phyloP scores from a whole-genome alignment of 768 basidiomycete genomes.

The Naganishia friedmannii region DNA sequence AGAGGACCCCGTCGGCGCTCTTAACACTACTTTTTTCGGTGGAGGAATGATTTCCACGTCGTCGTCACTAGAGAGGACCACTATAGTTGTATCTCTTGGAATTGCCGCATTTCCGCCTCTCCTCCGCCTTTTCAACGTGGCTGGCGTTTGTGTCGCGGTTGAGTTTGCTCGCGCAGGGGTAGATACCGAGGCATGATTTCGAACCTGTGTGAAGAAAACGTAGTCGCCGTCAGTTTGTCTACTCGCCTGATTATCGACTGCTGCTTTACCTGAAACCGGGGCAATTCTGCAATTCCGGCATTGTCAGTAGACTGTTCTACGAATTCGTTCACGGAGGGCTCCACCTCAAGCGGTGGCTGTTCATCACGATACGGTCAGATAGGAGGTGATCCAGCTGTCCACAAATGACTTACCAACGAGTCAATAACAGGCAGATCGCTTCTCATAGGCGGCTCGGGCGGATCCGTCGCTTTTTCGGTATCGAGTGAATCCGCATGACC shows the following conservation, averaged over 20 bases:
- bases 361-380: not conserved
- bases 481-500: not conserved
- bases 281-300: not conserved
- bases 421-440: not conserved
- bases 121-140: not conserved
- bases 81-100: not conserved
- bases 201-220: not conserved
- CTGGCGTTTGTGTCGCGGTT: not conserved
- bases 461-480: not conserved
- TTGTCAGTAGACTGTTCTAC: not conserved
- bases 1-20: not conserved
- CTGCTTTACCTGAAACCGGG: not conserved
- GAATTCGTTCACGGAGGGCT: not conserved
- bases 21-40: not conserved
- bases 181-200: not conserved
- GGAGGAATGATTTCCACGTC: slow-evolving; percentile 10
- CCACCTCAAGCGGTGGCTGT: not conserved
- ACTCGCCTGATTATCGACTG: not conserved
- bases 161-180: not conserved
- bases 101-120: slow-evolving; percentile 1
- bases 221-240: not conserved
- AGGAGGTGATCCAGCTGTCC: not conserved
- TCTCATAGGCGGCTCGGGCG: not conserved
- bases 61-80: slow-evolving; percentile 5
- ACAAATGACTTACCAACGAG: not conserved